Percentiles rank a stretch among this genome's conserved stretches.
These are phyloP conservation scores for Leersia perrieri DNA, from an alignment of 176 grass and related monocot species.

Conservation along the genomic window DNA sequence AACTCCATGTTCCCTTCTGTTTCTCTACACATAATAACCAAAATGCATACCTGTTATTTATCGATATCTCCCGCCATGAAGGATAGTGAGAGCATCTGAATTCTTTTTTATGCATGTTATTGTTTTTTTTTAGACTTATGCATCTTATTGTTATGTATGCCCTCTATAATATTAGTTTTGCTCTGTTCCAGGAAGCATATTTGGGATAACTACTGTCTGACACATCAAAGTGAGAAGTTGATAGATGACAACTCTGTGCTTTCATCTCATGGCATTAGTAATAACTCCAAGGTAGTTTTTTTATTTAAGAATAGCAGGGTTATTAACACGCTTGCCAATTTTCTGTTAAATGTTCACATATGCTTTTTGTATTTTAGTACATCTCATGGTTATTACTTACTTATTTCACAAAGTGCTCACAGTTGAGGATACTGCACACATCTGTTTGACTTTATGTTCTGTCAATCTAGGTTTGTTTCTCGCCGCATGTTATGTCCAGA, in stretches of 20 bases:
- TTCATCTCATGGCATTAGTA: conserved; percentile 50
- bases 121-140: neutral
- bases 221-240: conserved; percentile 66
- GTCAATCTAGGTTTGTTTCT: conserved; percentile 61
- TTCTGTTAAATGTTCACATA: neutral
- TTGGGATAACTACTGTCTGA: conserved; percentile 83
- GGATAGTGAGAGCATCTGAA: neutral
- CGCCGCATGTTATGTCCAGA: conserved; percentile 45
- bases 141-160: neutral
- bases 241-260: conserved; percentile 71
- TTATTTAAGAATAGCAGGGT: neutral
- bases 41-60: neutral
- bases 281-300: conserved; percentile 75
- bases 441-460: neutral
- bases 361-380: neutral
- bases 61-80: neutral
- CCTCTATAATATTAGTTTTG: neutral
- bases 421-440: neutral
- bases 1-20: neutral
- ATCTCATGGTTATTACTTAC: too few relatives aligned
- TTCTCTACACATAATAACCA: neutral
- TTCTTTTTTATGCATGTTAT: neutral
- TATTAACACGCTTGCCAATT: neutral
- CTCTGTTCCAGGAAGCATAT: conserved; percentile 74
- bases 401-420: neutral